Evolutionary conservation across 805 yeast genomes (phyloP).

Genomic region (Kluyveromyces starmeri): DNA sequence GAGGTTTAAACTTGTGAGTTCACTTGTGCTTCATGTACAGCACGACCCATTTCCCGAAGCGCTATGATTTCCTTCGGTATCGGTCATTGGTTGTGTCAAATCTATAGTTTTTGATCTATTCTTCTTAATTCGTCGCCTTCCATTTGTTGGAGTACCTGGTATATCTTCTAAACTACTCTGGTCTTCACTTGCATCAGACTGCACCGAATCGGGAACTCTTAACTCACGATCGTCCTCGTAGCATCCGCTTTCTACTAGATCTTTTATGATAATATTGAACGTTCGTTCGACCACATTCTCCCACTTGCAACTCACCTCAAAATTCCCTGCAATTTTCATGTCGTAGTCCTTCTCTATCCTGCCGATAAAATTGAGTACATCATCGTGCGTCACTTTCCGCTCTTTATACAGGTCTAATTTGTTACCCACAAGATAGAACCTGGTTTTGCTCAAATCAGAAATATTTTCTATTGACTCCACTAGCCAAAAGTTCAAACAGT

Average conservation of each 20-base stretch:
- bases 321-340: slow-evolving; percentile 33
- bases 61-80: neutral
- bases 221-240: slow-evolving; percentile 26
- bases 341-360: slow-evolving; percentile 25
- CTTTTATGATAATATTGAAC: slow-evolving; percentile 32
- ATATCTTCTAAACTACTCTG: neutral
- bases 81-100: slow-evolving; percentile 1
- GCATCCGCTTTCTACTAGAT: slow-evolving; percentile 34
- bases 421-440: slow-evolving; percentile 39
- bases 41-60: neutral
- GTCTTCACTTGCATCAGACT: slow-evolving; percentile 6
- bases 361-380: slow-evolving; percentile 29
- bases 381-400: slow-evolving; percentile 33
- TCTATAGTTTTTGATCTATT: neutral
- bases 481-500: slow-evolving; percentile 35
- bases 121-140: neutral
- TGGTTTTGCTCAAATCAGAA: slow-evolving; percentile 24
- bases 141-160: slow-evolving; percentile 6
- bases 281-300: slow-evolving; percentile 31
- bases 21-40: slow-evolving; percentile 1
- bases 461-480: slow-evolving; percentile 33
- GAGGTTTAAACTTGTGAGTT: no score
- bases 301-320: slow-evolving; percentile 41
- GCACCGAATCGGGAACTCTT: slow-evolving; percentile 3
- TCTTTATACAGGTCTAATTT: slow-evolving; percentile 32